A percentile compares a stretch with the other conserved stretches of the same genome.
phyloP scores from a whole-genome alignment of 2,329 filamentous ascomycete genomes.

The Dothistroma septosporum region DNA sequence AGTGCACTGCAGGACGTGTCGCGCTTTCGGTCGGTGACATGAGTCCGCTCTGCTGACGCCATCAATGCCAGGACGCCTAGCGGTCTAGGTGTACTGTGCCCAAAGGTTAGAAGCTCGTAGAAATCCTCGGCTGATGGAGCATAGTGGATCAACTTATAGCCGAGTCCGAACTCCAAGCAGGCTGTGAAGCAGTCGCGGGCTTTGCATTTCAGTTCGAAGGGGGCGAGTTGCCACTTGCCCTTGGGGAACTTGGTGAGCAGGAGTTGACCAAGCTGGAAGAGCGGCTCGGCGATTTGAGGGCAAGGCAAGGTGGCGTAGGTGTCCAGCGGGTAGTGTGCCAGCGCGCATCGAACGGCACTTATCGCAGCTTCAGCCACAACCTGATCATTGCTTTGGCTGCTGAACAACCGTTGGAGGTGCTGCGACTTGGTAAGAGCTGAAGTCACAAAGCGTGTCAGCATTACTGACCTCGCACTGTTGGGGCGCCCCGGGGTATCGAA shows the following conservation, averaged over 20 bases:
- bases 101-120: not conserved
- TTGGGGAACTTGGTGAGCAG: not conserved
- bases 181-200: conserved; percentile 3
- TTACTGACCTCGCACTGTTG: not conserved
- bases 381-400: not conserved
- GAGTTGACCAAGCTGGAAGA: conserved; percentile 5
- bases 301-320: not conserved
- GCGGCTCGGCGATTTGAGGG: conserved; percentile 4
- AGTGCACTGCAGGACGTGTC: not conserved
- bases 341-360: not conserved
- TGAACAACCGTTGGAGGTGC: not conserved
- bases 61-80: conserved; percentile 6
- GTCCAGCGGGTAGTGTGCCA: not conserved
- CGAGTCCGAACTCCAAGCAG: conserved; percentile 6
- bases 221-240: not conserved
- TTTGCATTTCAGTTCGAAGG: not conserved
- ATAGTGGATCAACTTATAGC: conserved; percentile 2
- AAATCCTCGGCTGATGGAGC: not conserved
- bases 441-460: not conserved
- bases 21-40: not conserved
- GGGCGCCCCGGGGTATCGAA: not conserved
- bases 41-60: conserved; percentile 3
- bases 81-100: conserved; percentile 4
- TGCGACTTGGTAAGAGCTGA: not conserved
- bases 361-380: not conserved